Evolutionary conservation across 192 early-diverging fungal genomes (phyloP), one percentile per base, ranked within the genome.

Genomic region (Podila horticola): DNA sequence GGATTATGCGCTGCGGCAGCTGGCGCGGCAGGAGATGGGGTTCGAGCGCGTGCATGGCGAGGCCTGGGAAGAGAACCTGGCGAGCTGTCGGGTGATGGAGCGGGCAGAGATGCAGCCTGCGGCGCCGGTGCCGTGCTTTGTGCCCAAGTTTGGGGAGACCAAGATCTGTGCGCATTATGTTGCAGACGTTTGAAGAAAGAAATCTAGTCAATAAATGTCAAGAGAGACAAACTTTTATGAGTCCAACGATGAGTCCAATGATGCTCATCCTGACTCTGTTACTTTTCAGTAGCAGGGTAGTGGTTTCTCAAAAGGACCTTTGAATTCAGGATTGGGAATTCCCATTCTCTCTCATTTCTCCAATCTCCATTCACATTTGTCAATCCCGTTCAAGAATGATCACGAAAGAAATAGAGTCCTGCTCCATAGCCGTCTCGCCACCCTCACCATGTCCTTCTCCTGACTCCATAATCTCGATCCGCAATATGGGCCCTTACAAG

Each of bases 31-130:
- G 11, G 49, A 17, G 3, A 58, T 68, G 57, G 55, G 34, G 24
- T 68, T 26, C 20, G 67, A 68, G n/a, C 55, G 67, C 15, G 55
- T 68, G 24, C 67, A 68, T 29, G 67, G 30, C 12, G 36, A 68
- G 33, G n/a, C 33, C 22, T 58, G 55, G 36, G 11, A 17, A 19
- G 52, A 67, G 11, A 67, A 67, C 66, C n/a, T 5, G 20, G 52
- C 51, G 19, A 67, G 66, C 34, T 5, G 1, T 4, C 55, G 22
- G 5, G 66, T 68, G 1, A 68, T 68, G 66, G 66, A 68, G 33
- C 29, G 34, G 0, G n/a, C 66, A 15, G 55, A 22, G 2, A 58
- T 68, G 66, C 51, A 5, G 11, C 52, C 52, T 7, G 51, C 19
- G 1, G 15, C 10, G 2, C 50, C 50, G 17, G 13, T 57, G 24